Percentiles rank a stretch among this genome's conserved stretches.
phyloP scores from a whole-genome alignment of 805 yeast species.

The Ogataea nonfermentans region DNA sequence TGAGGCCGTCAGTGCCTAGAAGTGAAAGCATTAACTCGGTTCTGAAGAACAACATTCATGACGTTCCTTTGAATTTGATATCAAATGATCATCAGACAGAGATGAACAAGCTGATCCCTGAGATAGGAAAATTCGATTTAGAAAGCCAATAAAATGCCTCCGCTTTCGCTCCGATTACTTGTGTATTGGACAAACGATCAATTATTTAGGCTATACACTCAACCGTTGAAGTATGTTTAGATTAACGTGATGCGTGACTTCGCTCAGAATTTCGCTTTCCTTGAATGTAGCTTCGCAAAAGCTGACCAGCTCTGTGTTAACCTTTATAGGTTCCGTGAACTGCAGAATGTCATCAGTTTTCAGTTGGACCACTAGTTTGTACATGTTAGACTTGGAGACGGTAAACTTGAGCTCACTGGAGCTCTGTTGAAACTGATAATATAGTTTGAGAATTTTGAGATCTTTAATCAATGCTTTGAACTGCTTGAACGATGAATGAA shows the following conservation, averaged over 20 bases:
- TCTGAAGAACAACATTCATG: constrained; percentile 11
- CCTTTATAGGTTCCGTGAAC: constrained; percentile 8
- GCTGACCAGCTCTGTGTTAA: constrained; percentile 5
- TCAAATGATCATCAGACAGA: constrained; percentile 12
- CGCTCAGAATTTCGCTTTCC: constrained; percentile 8
- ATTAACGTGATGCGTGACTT: constrained; percentile 3
- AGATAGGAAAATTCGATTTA: constrained; percentile 7
- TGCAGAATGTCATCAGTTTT: constrained; percentile 9
- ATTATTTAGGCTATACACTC: constrained; percentile 7
- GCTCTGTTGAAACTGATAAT: constrained; percentile 11
- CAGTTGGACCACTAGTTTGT: constrained; percentile 12
- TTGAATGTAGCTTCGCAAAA: background rate
- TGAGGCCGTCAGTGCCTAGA: too few relatives aligned
- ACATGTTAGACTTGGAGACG: constrained; percentile 12
- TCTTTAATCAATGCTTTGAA: constrained; percentile 14
- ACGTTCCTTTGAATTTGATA: constrained; percentile 13
- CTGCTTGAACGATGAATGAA: constrained; percentile 1
- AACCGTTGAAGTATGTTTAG: constrained; percentile 11
- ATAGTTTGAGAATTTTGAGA: constrained; percentile 11
- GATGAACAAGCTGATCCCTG: constrained; percentile 14
- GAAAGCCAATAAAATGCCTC: constrained; percentile 1
- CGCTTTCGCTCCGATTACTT: background rate
- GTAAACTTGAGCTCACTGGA: constrained; percentile 4
- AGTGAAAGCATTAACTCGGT: background rate
- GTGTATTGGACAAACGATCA: constrained; percentile 1